Percentiles rank a stretch among this genome's conserved stretches.
phyloP scores from a whole-genome alignment of 78 protist genomes.

The Dictyostelium brefeldianum region DNA sequence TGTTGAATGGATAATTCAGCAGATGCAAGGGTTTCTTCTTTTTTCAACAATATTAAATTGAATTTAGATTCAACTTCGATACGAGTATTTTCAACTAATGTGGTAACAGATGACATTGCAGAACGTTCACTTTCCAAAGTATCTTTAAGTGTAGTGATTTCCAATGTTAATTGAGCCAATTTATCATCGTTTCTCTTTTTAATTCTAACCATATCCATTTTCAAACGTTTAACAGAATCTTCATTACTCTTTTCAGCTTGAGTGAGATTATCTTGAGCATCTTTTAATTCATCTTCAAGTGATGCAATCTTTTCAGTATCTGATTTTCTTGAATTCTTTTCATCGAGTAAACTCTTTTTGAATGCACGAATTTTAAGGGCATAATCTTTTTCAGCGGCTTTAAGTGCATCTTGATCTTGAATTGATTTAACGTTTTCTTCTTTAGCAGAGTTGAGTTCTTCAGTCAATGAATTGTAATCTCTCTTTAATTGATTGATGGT shows the following conservation, averaged over 20 bases:
- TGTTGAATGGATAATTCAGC: background rate
- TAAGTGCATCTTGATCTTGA: conserved; percentile 43
- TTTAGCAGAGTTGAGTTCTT: conserved; percentile 29
- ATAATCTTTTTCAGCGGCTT: conserved; percentile 44
- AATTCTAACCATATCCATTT: conserved; percentile 50
- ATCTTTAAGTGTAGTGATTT: conserved; percentile 58
- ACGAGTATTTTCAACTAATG: conserved; percentile 49
- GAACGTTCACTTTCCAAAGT: conserved; percentile 50
- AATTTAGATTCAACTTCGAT: conserved; percentile 54
- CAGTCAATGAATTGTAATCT: conserved; percentile 23
- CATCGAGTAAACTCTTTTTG: conserved; percentile 61
- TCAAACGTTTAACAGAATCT: conserved; percentile 36
- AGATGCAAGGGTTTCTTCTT: conserved; percentile 26
- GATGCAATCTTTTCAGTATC: conserved; percentile 51
- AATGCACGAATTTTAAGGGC: conserved; percentile 40
- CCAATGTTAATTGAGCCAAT: conserved; percentile 43
- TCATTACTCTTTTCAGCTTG: conserved; percentile 67
- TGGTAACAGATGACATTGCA: conserved; percentile 24
- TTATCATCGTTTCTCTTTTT: conserved; percentile 74
- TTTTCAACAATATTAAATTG: background rate
- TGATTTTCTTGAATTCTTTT: conserved; percentile 30
- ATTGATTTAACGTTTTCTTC: conserved; percentile 34
- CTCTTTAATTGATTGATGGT: conserved; percentile 40
- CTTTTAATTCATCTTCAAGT: conserved; percentile 67
- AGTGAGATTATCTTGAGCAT: conserved; percentile 45